Evolutionary conservation across 2,329 filamentous ascomycete genomes (phyloP), one percentile per base, ranked within the genome.

Genomic region (Colletotrichum aenigma): DNA sequence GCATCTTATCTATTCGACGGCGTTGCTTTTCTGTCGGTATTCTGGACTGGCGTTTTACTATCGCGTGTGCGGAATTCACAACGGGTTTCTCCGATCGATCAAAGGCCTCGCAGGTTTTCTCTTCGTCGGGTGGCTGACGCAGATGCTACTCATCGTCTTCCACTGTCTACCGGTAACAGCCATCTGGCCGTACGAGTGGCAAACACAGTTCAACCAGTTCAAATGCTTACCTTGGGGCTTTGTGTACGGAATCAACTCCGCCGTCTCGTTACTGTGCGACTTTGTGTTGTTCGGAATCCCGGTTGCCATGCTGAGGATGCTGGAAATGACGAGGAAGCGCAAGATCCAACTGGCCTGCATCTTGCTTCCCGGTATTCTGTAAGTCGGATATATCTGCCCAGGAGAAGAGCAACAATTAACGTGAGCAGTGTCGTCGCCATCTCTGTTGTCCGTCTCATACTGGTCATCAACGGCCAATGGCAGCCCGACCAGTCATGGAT

Each of bases 31-130:
- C 13, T 89, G 89, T 74, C 87, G 89, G 15, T 79, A 89, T 2
- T 90, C 89, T 1, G 89, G 89, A 75, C 81, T 90, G 6, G 88
- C 88, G 0, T 89, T 90, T 71, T 90, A 90, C 79, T 82, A 84
- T 66, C 86, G 88, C 4, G 81, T 90, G 4, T 86, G 86, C 76
- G 82, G 81, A 7, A 79, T 85, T 26, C 82, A 87, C 78, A 67
- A 80, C 56, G 78, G 81, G 32, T 83, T 88, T 8, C 79, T 80
- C 6, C 69, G 83, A 5, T 78, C 82, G 6, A 87, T 88, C 61
- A 81, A 79, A 36, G 67, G 83, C 18, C 81, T 85, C 1, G 81
- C 83, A 24, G 83, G 78, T 4, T 75, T 87, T 38, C 78, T 89
- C 24, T 77, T 86, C 38, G 84, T 82, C 8, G 86, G 85, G 1